Base-by-base conservation (phyloP, 768 basidiomycete genomes). In the Panus rudis region DNA sequence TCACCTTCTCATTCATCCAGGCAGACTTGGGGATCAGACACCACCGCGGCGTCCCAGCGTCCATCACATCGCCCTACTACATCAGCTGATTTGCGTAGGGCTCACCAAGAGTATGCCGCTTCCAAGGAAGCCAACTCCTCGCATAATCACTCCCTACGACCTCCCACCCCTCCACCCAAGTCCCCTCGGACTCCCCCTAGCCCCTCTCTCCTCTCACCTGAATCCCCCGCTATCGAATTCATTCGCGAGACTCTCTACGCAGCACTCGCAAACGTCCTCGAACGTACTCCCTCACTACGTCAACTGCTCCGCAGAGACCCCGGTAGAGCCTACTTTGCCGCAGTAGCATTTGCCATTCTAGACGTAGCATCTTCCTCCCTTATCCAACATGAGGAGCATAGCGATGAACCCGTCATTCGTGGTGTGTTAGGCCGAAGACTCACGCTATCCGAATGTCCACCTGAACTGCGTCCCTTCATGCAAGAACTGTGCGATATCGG, bases 211-310 rank as follows among this genome's bases (percentile, higher is more conserved):
- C 56, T 60, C 32, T 62, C 66, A 52, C 50, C 62, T 47, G 58
- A 57, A 13, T 65, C 73, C 17, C 75, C 84, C 0, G 81, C 78
- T 0, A 82, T 92, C 50, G 76, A 80, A 42, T 69, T 84, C 55
- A 91, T 92, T 46, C 83, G 90, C 21, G 88, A 92, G 61, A 90
- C 89, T 0, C 73, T 92, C 14, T 92, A 91, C 60, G 86, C 89
- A 0, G 76, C 85, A 2, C 69, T 92, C 3, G 87, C 72, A 0
- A 85, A 87, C 49, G 78, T 74, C 1, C 69, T 91, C 34, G 72
- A 79, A 38, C 65, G 66, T 4, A 72, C 68, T 11, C 70, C 74
- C 0, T 65, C 71, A 3, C 71, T 92, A 5, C 73, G 74, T 3
- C 44, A 53, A 0, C 69, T 84, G 8, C 73, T 91, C 43, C 64